Evolutionary conservation across 2,329 filamentous ascomycete species (phyloP).

Genomic region (Diaporthe amygdali): DNA sequence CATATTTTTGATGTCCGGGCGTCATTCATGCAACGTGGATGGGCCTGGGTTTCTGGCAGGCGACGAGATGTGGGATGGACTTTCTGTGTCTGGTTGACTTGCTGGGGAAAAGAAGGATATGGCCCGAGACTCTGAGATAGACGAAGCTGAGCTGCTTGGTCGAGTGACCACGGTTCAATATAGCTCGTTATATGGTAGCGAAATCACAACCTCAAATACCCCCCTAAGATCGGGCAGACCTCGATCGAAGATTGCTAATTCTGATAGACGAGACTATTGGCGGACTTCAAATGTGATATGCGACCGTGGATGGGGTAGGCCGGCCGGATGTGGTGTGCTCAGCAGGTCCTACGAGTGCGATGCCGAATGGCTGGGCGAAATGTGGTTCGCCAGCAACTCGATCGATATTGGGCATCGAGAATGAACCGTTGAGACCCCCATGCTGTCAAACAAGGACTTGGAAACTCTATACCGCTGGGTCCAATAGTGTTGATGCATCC

Average conservation of each 20-base stretch:
- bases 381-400: not conserved
- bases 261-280: not conserved
- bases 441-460: not conserved
- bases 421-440: not conserved
- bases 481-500: not conserved
- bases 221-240: not conserved
- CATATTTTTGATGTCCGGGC: constrained; percentile 2
- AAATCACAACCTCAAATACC: constrained; percentile 24
- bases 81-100: constrained; percentile 16
- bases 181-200: constrained; percentile 24
- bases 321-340: not conserved
- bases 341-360: not conserved
- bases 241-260: not conserved
- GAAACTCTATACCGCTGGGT: not conserved
- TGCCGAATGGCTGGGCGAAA: not conserved
- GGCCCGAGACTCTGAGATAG: constrained; percentile 16
- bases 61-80: constrained; percentile 15
- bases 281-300: not conserved
- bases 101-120: not conserved
- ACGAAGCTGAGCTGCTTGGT: constrained; percentile 25
- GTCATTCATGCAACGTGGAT: constrained; percentile 5
- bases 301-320: not conserved
- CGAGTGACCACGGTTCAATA: constrained; percentile 27
- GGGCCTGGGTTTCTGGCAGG: constrained; percentile 8
- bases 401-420: not conserved